Conservation (phyloP, 2,329 filamentous ascomycete genomes). For the Fusarium concolor region DNA sequence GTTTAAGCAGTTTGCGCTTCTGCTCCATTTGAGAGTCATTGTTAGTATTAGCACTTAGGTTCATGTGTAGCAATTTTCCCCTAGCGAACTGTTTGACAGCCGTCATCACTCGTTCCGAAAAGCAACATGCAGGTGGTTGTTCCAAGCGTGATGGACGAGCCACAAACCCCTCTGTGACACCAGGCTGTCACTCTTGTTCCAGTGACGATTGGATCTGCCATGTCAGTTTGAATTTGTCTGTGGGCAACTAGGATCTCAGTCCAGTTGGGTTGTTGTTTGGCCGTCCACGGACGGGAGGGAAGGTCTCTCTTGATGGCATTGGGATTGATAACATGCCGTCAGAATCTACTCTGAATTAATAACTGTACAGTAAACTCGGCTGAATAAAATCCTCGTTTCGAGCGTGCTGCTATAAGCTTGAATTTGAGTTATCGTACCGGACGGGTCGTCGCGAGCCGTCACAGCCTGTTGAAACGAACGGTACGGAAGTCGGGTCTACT, state of each 20-base stretch:
- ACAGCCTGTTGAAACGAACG: conserved; percentile 35
- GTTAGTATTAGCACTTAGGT: not conserved
- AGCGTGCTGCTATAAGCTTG: not conserved
- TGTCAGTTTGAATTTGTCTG: not conserved
- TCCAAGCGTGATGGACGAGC: conserved; percentile 28
- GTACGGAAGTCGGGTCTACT: conserved; percentile 16
- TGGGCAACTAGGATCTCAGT: not conserved
- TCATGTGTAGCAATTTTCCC: conserved; percentile 33
- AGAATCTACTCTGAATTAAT: not conserved
- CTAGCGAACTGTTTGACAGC: conserved; percentile 34
- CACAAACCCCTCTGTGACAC: conserved; percentile 35
- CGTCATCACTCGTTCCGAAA: conserved; percentile 38
- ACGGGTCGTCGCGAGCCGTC: conserved; percentile 10
- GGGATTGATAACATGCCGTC: not conserved
- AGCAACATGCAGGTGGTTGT: conserved; percentile 35
- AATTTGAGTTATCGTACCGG: not conserved
- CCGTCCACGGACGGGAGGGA: conserved; percentile 1
- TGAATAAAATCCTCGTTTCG: not conserved
- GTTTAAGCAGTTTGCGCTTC: conserved; percentile 15
- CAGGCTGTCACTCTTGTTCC: conserved; percentile 23
- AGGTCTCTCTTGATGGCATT: not conserved
- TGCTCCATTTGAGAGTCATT: conserved; percentile 16
- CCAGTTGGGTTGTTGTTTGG: not conserved
- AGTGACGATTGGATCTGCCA: conserved; percentile 14
- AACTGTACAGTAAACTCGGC: not conserved